Base-by-base conservation (phyloP, 1,284 basidiomycete species). In the Pyrrhoderma lamaoense region DNA sequence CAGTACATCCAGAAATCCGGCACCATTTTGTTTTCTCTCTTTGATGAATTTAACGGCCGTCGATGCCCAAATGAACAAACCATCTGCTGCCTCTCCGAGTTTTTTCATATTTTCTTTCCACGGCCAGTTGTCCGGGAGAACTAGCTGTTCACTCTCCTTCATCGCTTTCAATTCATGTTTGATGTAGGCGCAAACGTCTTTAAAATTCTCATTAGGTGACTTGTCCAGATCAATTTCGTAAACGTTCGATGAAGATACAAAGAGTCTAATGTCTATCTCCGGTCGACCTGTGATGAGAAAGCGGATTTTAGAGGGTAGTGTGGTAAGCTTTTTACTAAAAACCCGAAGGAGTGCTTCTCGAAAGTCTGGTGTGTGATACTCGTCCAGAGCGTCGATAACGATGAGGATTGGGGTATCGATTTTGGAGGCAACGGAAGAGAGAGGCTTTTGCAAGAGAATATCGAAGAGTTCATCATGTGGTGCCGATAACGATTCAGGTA, bases 11-110 rank as follows among this genome's bases (percentile, higher is more conserved):
- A 43, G 42, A 14, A 11, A 13, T 23, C 19, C 4, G 21, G 14
- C 7, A 3, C 14, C 3, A 40, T 40, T 40, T 5, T 7, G n/a
- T 8, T 14, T 40, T 5, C 38, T 11, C 5, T 31, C 25, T 25
- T 14, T 11, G 8, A 43, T 25, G n/a, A 49, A 34, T 11, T 43
- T 49, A 9, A 42, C 27, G 9, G 45, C 45, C 8, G 14, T 34
- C 0, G 23, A 40, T 8, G 39, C 39, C 47, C 47, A 49, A 2
- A 42, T 40, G 16, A 49, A 49, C 8, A 49, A 31, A 1, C 44
- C 25, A 31, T 35, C 25, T 1, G 44, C 23, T 5, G 44, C 4
- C 3, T 35, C 31, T 2, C 8, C 8, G n/a, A 46, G 44, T 1
- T 4, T 13, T 11, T 16, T 11, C 44, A 46, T 27, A 23, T 34